A percentile compares a stretch with the other conserved stretches of the same genome.
These are phyloP conservation scores for Lactarius indigo DNA, from an alignment of 768 basidiomycete genomes.

Conservation along the genomic window DNA sequence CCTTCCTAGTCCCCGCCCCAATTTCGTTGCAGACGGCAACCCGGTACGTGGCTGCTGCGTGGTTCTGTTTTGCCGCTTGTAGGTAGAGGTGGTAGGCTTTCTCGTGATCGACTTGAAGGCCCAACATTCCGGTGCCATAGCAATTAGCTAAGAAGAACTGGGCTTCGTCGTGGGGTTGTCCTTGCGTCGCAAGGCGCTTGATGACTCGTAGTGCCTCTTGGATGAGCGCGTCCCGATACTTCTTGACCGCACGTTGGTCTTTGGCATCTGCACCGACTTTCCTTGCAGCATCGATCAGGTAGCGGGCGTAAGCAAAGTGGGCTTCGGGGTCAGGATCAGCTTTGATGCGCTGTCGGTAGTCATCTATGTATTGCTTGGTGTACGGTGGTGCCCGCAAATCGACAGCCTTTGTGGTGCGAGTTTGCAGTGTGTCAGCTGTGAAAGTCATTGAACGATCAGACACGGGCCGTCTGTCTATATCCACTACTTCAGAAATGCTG, in stretches of 20 bases:
- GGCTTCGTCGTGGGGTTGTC: slow-evolving; percentile 89
- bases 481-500: slow-evolving; percentile 34
- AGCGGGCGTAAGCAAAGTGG: slow-evolving; percentile 97
- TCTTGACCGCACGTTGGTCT: slow-evolving; percentile 81
- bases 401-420: slow-evolving; percentile 73
- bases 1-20: slow-evolving; percentile 90
- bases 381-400: slow-evolving; percentile 82
- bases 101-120: slow-evolving; percentile 96
- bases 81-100: slow-evolving; percentile 96
- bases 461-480: slow-evolving; percentile 56
- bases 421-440: slow-evolving; percentile 52
- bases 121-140: slow-evolving; percentile 91
- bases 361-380: slow-evolving; percentile 95
- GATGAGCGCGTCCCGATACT: slow-evolving; percentile 85
- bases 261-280: slow-evolving; percentile 72
- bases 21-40: slow-evolving; percentile 99
- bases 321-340: slow-evolving; percentile 97
- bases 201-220: slow-evolving; percentile 89
- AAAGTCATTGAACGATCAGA: slow-evolving; percentile 57
- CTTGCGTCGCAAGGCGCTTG: slow-evolving; percentile 88
- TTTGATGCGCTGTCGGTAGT: slow-evolving; percentile 96
- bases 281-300: slow-evolving; percentile 96
- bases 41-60: slow-evolving; percentile 90
- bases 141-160: slow-evolving; percentile 99
- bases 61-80: slow-evolving; percentile 96